Percentiles rank a stretch among this genome's conserved stretches.
These are phyloP conservation scores for Raffaelea albimanens DNA, from an alignment of 2,329 filamentous ascomycete species.

Conservation along the genomic window DNA sequence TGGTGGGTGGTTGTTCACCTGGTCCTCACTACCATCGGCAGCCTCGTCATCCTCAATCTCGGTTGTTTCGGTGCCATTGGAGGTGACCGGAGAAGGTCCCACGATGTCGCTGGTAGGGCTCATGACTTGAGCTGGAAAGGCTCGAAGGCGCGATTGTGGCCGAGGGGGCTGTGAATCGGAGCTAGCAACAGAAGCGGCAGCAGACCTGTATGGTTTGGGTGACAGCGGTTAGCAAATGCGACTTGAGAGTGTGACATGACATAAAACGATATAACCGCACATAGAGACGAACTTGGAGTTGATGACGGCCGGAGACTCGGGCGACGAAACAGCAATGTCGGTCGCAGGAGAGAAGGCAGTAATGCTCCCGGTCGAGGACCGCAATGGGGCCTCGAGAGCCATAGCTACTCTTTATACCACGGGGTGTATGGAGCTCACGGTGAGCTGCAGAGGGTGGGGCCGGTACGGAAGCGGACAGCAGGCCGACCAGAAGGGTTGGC, in stretches of 20 bases:
- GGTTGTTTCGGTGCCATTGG: slow-evolving; percentile 72
- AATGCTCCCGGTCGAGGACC: slow-evolving; percentile 51
- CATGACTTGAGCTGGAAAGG: slow-evolving; percentile 44
- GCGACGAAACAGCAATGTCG: slow-evolving; percentile 46
- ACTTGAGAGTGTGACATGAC: neutral
- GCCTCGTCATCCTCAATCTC: slow-evolving; percentile 71
- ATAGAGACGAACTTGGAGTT: slow-evolving; percentile 37
- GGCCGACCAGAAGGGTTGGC: neutral
- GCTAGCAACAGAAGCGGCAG: slow-evolving; percentile 22
- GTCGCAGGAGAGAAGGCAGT: slow-evolving; percentile 42
- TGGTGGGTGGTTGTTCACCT: slow-evolving; percentile 17
- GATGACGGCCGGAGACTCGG: slow-evolving; percentile 34
- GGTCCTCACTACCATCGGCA: neutral
- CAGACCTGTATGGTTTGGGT: slow-evolving; percentile 22
- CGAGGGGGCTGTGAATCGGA: slow-evolving; percentile 40
- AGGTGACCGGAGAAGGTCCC: slow-evolving; percentile 76
- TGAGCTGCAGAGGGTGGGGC: neutral
- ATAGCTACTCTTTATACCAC: slow-evolving; percentile 24
- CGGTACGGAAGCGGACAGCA: neutral
- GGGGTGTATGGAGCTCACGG: too few relatives aligned
- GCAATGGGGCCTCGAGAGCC: slow-evolving; percentile 54
- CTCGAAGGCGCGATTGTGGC: slow-evolving; percentile 38
- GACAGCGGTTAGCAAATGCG: slow-evolving; percentile 1
- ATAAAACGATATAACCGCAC: slow-evolving; percentile 39
- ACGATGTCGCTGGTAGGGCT: slow-evolving; percentile 60